Evolutionary conservation across 208 protist species (phyloP), one percentile per base, ranked within the genome.

Genomic region (Crithidia bombi): DNA sequence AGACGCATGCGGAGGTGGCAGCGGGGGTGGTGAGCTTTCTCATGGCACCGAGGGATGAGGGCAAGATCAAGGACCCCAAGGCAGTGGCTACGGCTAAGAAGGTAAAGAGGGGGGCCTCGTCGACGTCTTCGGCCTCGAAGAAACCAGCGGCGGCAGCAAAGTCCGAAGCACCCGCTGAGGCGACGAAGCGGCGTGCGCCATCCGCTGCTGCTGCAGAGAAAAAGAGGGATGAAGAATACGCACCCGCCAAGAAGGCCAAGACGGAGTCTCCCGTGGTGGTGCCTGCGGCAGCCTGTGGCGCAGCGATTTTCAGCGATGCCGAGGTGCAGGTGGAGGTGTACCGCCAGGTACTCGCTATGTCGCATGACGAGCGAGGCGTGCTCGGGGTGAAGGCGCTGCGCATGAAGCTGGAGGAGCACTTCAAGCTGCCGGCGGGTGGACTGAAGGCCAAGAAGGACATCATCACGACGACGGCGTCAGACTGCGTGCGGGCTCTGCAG

Each of bases 301-400:
- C 44, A 62, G 58, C 36, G 32, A n/a, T n/a, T n/a, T 73, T 77
- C 26, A 82, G 71, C n/a, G 82, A 90, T n/a, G 90, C 85, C 35
- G 78, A 76, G 17, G 73, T 95, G 51, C 82, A 78, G 15, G 81
- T 92, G 12, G 72, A 81, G 39, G 79, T 95, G 15, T 95, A 90
- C 66, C 78, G 79, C 39, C 83, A 79, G 6, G 79, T 95, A 26
- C 67, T 95, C 43, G 28, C 51, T 56, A 84, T 90, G 66, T 44
- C 83, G 2, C 69, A 68, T 1, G 71, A 57, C 32, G 77, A 92
- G 67, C 82, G 90, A n/a, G 50, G 61, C 15, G 39, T 61, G 14
- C 78, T 95, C 19, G 83, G 87, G 39, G 81, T 83, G 12, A 92
- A 90, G 78, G 67, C 73, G 51, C 75, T 95, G 46, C 87, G 90